Conservation (phyloP, 2,329 filamentous ascomycete genomes). For the Aspergillus sp. region DNA sequence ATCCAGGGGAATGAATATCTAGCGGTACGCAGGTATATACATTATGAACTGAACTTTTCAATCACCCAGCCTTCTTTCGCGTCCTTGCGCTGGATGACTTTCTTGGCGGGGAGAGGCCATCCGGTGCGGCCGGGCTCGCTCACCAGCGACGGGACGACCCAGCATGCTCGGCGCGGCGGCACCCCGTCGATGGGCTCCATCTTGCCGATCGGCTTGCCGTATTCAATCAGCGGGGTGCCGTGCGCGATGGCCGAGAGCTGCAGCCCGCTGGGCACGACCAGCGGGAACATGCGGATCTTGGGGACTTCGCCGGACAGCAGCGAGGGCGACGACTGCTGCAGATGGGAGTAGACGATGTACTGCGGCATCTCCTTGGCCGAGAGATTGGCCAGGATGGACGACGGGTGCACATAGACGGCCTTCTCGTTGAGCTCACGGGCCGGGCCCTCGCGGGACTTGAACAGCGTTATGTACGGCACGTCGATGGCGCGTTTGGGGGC, state of each 20-base stretch:
- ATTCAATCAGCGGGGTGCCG: slow-evolving; percentile 78
- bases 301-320: slow-evolving; percentile 57
- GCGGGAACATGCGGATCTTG: slow-evolving; percentile 82
- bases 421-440: slow-evolving; percentile 53
- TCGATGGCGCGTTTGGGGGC: slow-evolving; percentile 85
- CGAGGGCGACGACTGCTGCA: slow-evolving; percentile 66
- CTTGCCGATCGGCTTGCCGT: slow-evolving; percentile 91
- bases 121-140: slow-evolving; percentile 67
- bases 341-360: slow-evolving; percentile 82
- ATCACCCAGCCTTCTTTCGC: slow-evolving; percentile 72
- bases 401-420: slow-evolving; percentile 83
- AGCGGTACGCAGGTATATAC: too few species aligned
- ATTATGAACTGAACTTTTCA: slow-evolving; percentile 49
- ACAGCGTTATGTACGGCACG: slow-evolving; percentile 84
- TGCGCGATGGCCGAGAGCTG: slow-evolving; percentile 78
- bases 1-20: too few species aligned
- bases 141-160: slow-evolving; percentile 76
- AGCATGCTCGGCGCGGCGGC: slow-evolving; percentile 67
- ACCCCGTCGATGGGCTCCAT: slow-evolving; percentile 52
- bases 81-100: slow-evolving; percentile 76
- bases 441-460: slow-evolving; percentile 59
- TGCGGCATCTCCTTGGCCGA: slow-evolving; percentile 73
- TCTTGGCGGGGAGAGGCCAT: slow-evolving; percentile 84
- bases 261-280: slow-evolving; percentile 73
- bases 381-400: slow-evolving; percentile 72